phyloP scores from a whole-genome alignment of 148 eudicot genomes.

The Vaccinium macrocarpon region DNA sequence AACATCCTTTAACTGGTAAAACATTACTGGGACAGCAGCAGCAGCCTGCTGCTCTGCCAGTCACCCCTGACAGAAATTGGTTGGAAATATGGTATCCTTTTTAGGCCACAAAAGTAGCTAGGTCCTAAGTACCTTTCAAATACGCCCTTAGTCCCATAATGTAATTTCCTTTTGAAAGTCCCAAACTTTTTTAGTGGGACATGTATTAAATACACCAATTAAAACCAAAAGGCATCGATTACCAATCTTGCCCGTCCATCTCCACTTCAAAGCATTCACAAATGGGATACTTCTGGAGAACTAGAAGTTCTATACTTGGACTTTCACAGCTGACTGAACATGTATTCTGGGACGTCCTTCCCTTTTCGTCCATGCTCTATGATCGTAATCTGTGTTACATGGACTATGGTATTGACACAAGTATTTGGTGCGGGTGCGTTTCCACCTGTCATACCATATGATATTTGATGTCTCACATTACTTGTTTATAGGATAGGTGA shows the following conservation, averaged over 20 bases:
- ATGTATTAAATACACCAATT: background rate
- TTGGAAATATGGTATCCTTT: background rate
- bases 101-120: background rate
- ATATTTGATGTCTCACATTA: background rate
- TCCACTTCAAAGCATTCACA: background rate
- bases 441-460: background rate
- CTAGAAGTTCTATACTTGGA: background rate
- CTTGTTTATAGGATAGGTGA: too few species aligned
- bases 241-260: background rate
- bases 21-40: background rate
- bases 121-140: background rate
- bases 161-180: background rate
- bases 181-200: background rate
- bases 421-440: background rate
- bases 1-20: background rate
- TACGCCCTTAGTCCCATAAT: background rate
- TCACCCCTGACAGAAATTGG: background rate
- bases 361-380: background rate
- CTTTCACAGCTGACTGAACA: background rate
- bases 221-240: background rate
- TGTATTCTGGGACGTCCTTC: background rate
- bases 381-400: background rate
- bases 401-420: background rate
- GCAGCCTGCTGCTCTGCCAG: background rate
- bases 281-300: background rate